A percentile compares a stretch with the other conserved stretches of the same genome.
phyloP scores from a whole-genome alignment of 805 yeast species.

The Blastobotrys muscicola region DNA sequence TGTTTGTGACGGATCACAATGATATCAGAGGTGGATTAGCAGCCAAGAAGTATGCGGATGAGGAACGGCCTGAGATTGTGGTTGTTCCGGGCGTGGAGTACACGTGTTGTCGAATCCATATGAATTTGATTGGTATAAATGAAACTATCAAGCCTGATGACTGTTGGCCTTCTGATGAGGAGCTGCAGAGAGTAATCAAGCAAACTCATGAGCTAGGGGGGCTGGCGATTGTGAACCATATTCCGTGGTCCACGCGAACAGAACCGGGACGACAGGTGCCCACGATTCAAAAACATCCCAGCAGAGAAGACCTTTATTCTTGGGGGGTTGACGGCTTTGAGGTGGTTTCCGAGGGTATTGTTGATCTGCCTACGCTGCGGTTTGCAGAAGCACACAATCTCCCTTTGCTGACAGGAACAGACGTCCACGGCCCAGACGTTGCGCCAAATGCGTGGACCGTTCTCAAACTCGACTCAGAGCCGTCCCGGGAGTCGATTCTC shows the following conservation, averaged over 20 bases:
- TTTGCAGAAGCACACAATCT: conserved; percentile 11
- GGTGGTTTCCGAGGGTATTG: conserved; percentile 16
- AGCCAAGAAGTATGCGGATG: conserved; percentile 12
- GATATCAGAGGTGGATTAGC: conserved; percentile 15
- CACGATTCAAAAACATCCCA: conserved; percentile 15
- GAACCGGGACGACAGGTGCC: conserved; percentile 13
- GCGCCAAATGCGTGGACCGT: conserved; percentile 17
- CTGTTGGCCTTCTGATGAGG: conserved; percentile 17
- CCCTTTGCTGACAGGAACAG: conserved; percentile 16
- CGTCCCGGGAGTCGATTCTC: conserved; percentile 8
- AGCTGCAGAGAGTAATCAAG: conserved; percentile 13
- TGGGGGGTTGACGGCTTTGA: conserved; percentile 21
- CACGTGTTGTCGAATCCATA: conserved; percentile 20
- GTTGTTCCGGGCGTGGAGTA: conserved; percentile 21
- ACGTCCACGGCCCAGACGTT: conserved; percentile 12
- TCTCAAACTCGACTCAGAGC: conserved; percentile 4
- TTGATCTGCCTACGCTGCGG: conserved; percentile 16
- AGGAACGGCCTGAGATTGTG: conserved; percentile 7
- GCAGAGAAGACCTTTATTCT: conserved; percentile 10
- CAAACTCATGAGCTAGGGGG: conserved; percentile 17
- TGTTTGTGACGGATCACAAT: conserved; percentile 21
- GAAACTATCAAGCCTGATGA: conserved; percentile 15
- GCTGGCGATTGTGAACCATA: conserved; percentile 17
- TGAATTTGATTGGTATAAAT: conserved; percentile 20
- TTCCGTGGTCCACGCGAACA: conserved; percentile 17